Evolutionary conservation across 257 asterid species (phyloP).

Genomic region (Nicotiana sylvestris): DNA sequence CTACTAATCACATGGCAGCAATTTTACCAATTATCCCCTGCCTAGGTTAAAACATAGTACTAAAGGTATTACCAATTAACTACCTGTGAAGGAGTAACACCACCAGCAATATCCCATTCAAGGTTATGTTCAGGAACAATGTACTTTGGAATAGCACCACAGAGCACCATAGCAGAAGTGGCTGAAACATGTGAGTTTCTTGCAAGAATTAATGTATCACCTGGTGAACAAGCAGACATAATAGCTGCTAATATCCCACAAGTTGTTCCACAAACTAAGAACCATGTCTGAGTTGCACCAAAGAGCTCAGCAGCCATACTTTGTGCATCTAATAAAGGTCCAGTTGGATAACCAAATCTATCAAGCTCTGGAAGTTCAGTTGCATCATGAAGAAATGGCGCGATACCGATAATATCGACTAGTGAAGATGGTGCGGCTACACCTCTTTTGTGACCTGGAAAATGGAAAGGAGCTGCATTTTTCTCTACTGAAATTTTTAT

Average conservation of each 20-base stretch:
- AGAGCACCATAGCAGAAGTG: constrained; percentile 63
- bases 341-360: constrained; percentile 59
- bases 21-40: no score
- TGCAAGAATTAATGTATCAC: constrained; percentile 60
- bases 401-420: constrained; percentile 44
- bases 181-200: constrained; percentile 79
- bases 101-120: constrained; percentile 69
- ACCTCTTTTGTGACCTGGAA: constrained; percentile 85
- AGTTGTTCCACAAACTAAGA: constrained; percentile 78
- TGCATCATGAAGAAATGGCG: constrained; percentile 62
- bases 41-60: no score
- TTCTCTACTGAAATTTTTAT: constrained; percentile 54
- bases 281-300: constrained; percentile 90
- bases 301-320: constrained; percentile 61
- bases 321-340: constrained; percentile 77
- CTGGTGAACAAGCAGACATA: constrained; percentile 74
- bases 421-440: constrained; percentile 67
- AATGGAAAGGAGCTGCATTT: constrained; percentile 65
- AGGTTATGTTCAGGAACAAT: constrained; percentile 51
- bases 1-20: no score
- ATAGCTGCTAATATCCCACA: constrained; percentile 79
- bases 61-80: background rate
- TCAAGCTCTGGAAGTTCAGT: constrained; percentile 83
- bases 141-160: constrained; percentile 67
- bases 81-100: constrained; percentile 70